These are phyloP conservation scores for Pelargonium nanum DNA, from an alignment of 345 rosid species.

Conservation along the genomic window DNA sequence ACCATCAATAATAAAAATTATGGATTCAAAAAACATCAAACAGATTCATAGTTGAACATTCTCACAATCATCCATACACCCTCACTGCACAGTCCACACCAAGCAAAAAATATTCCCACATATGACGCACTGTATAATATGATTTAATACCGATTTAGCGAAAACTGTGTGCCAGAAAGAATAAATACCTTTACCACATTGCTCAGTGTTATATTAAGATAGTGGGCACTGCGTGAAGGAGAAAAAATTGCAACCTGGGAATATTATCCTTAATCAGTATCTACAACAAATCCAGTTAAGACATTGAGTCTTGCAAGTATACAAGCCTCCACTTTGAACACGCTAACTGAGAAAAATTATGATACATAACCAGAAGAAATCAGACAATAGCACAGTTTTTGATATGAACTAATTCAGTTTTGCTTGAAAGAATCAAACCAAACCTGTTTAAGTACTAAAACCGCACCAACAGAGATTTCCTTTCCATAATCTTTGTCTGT, in stretches of 20 bases:
- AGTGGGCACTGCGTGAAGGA: slow-evolving; percentile 33
- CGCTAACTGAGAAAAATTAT: neutral
- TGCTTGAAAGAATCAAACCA: slow-evolving; percentile 2
- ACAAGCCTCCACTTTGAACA: neutral
- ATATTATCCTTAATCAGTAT: slow-evolving; percentile 12
- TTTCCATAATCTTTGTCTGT: slow-evolving; percentile 43
- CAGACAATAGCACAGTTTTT: neutral
- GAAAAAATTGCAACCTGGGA: slow-evolving; percentile 75
- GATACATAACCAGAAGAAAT: neutral
- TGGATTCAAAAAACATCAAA: too few species aligned
- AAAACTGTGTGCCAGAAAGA: neutral
- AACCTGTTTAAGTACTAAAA: slow-evolving; percentile 62
- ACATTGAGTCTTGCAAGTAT: too few species aligned
- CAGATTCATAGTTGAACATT: too few species aligned
- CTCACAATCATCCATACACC: neutral
- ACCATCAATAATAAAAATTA: too few species aligned
- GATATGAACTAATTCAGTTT: neutral
- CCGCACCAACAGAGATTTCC: slow-evolving; percentile 61
- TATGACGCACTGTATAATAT: neutral
- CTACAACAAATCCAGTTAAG: slow-evolving; percentile 7
- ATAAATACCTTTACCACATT: slow-evolving; percentile 62
- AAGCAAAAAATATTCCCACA: neutral
- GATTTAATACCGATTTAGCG: neutral
- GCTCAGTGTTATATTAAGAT: slow-evolving; percentile 64
- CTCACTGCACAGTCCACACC: too few species aligned